Conservation (phyloP, 2,329 filamentous ascomycete species). For the Rhynchosporium agropyri region DNA sequence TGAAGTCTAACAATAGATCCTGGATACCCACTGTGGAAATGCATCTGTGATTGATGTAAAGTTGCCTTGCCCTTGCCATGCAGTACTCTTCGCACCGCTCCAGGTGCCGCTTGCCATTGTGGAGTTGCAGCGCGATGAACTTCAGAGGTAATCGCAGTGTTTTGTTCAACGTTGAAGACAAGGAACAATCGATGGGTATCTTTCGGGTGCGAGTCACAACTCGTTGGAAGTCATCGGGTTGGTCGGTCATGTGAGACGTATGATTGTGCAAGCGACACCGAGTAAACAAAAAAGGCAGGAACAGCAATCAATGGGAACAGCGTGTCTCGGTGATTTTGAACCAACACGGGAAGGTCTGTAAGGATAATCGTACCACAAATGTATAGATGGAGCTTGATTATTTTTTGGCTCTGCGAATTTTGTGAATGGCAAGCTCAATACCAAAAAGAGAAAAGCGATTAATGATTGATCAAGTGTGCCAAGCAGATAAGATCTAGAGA, state of each 20-base stretch:
- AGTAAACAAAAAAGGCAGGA: constrained; percentile 7
- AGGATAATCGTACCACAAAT: no score
- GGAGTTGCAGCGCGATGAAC: background rate
- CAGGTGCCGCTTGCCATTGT: background rate
- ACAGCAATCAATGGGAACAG: background rate
- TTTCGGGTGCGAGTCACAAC: background rate
- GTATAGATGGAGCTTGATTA: no score
- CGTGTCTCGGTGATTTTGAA: background rate
- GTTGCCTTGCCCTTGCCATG: constrained; percentile 9
- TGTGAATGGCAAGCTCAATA: no score
- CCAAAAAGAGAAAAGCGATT: no score
- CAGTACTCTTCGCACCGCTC: background rate
- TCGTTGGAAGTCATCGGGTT: background rate
- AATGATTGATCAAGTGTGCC: no score
- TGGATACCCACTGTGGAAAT: constrained; percentile 5
- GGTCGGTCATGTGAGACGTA: background rate
- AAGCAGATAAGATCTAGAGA: no score
- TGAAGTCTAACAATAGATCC: background rate
- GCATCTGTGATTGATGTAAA: background rate
- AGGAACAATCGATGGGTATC: background rate
- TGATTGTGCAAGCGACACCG: constrained; percentile 7
- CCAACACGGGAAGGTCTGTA: no score
- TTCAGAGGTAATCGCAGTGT: background rate
- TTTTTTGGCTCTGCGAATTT: no score
- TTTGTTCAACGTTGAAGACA: background rate